Base-by-base conservation (phyloP, 1,284 basidiomycete species). In the Cryptococcus sp. region DNA sequence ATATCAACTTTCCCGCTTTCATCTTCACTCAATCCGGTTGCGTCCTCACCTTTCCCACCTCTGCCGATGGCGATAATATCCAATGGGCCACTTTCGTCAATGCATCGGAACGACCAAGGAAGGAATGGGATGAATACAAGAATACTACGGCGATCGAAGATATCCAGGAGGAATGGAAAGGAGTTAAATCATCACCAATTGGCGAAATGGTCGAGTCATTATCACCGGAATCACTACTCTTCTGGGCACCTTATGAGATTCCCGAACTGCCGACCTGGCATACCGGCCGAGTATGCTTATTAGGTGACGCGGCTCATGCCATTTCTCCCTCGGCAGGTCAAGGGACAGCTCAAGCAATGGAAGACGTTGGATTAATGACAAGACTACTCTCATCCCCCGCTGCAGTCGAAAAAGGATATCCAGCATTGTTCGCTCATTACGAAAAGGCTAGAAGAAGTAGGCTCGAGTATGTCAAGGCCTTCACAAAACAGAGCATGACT, bases 301-400 rank as follows among this genome's bases (percentile, higher is more conserved):
- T 64, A 11, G 64, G 61, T 14, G 63, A 66, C 35, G 63, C 64
- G 0, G 64, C 63, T n/a, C 64, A 66, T 36, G 61, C 57, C 10
- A 52, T 37, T 34, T 63, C 11, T 47, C 62, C 31, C 60, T 63
- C n/a, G 36, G 59, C 60, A 33, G 67, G 67, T 35, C 59, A 59
- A 51, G 67, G 65, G 8, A 55, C 52, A 14, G 58, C 58, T 2
- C 51, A 58, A 23, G 65, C 67, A 5, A 63, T 68, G 36, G 65
- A 68, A 56, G 67, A 68, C 47, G 62, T 54, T 11, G 65, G 60
- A 8, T 47, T 67, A 14, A 32, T 67, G 35, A 35, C 58, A 31
- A 52, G 56, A 34, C 45, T 68, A 5, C 47, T 68, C 4, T 13
- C 41, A 3, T 37, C 38, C 4, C 35, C 49, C 4, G 14, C 31